phyloP scores from a whole-genome alignment of 179 eudicot genomes.

The Drosera spatulata region DNA sequence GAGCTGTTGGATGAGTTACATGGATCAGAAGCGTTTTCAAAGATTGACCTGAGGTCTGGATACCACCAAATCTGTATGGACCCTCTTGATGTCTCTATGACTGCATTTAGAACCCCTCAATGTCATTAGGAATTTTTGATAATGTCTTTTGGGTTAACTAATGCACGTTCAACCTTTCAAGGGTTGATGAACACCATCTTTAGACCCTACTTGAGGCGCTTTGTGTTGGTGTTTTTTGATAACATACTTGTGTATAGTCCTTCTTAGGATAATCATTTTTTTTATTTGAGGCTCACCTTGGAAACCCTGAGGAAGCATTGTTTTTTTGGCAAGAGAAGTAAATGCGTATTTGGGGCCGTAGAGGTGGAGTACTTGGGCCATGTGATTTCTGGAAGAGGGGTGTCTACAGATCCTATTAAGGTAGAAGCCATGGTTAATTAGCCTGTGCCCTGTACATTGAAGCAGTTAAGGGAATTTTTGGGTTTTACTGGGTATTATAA shows the following conservation, averaged over 20 bases:
- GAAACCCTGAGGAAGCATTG: neutral
- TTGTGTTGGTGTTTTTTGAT: no score
- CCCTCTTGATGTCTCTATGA: no score
- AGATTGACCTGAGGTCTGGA: no score
- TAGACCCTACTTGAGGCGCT: no score
- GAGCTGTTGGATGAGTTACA: conserved; percentile 8
- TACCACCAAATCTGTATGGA: no score
- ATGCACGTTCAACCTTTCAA: conserved; percentile 5
- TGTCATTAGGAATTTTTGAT: no score
- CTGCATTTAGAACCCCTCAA: no score
- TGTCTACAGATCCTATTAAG: neutral
- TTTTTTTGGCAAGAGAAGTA: neutral
- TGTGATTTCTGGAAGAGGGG: neutral
- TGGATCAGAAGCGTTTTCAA: no score
- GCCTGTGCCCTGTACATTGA: neutral
- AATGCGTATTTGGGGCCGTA: neutral
- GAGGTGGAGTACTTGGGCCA: conserved; percentile 5
- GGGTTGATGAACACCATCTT: no score
- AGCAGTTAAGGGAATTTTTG: neutral
- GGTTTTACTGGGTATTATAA: neutral
- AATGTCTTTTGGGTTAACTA: conserved; percentile 3
- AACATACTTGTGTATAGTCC: no score
- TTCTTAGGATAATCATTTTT: neutral
- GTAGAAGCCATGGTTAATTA: neutral
- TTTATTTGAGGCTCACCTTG: neutral